Evolutionary conservation across 1,139 yeast genomes (phyloP), one percentile per base, ranked within the genome.

Genomic region (Blastobotrys proliferans): DNA sequence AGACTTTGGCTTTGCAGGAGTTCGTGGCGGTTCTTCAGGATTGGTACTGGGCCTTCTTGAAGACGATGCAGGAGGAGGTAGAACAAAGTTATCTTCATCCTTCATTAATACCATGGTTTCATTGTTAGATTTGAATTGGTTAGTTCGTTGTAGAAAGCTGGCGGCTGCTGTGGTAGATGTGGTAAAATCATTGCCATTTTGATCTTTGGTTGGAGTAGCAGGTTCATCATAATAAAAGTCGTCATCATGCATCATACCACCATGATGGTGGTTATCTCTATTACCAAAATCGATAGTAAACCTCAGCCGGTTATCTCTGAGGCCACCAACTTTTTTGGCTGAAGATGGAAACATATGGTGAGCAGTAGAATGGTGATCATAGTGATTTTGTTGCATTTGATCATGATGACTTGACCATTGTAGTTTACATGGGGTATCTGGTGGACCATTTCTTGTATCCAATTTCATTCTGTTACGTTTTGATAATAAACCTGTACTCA

Each of bases 391-490:
- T 26, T 18, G 24, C 14, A 25, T n/a, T 24, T 4, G 29, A n/a
- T 35, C 13, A 18, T 31, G 22, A 14, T 37, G 26, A 4, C 17
- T 33, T n/a, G 52, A 31, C 6, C 50, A 58, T 43, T 66, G 87
- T 55, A 74, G 76, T 57, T 85, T 86, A 56, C 87, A 82, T 0
- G 95, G 95, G 0, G 95, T 86, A 52, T 86, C 95, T 0, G 95
- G 95, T 43, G 72, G 72, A 21, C 44, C 46, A 26, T 24, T 19
- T n/a, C 26, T 14, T 13, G 21, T 21, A 9, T 43, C 48, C 28
- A 35, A 6, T 31, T 47, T 68, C 58, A 50, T 61, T 19, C 79
- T 63, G 43, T 79, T 75, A 50, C 77, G 79, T 64, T 86, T 86
- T 48, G 90, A 83, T 47, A 81, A 62, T 35, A 86, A 67, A 0